A percentile compares a stretch with the other conserved stretches of the same genome.
phyloP scores from a whole-genome alignment of 176 grass and related monocot species.

The Aegilops speltoides region DNA sequence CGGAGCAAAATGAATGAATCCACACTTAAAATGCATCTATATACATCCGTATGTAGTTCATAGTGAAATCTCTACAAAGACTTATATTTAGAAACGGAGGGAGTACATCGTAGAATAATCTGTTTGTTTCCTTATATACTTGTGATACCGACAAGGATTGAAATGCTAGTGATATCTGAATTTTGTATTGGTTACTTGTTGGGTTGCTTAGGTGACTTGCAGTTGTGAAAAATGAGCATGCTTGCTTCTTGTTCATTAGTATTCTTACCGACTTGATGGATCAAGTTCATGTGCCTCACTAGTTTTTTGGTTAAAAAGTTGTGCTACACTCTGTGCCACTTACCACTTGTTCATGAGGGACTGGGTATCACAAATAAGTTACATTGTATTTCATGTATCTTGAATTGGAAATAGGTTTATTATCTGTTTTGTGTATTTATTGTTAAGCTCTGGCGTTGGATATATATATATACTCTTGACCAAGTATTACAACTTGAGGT shows the following conservation, averaged over 20 bases:
- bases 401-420: background rate
- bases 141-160: background rate
- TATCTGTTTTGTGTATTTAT: slow-evolving; percentile 4
- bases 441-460: background rate
- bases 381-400: background rate
- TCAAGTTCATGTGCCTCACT: background rate
- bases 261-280: background rate
- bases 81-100: too few species aligned
- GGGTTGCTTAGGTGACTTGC: background rate
- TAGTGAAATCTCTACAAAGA: too few species aligned
- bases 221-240: background rate
- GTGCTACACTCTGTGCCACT: background rate
- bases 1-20: too few species aligned
- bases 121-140: background rate
- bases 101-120: background rate
- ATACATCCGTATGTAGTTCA: too few species aligned
- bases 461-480: slow-evolving; percentile 13
- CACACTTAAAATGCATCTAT: too few species aligned
- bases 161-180: background rate
- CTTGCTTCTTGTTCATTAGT: background rate
- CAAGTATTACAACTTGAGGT: slow-evolving; percentile 13
- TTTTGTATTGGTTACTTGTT: slow-evolving; percentile 7
- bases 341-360: background rate
- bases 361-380: background rate
- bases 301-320: background rate